Conservation (phyloP, 2,329 filamentous ascomycete genomes). For the Pochonia chlamydosporia region DNA sequence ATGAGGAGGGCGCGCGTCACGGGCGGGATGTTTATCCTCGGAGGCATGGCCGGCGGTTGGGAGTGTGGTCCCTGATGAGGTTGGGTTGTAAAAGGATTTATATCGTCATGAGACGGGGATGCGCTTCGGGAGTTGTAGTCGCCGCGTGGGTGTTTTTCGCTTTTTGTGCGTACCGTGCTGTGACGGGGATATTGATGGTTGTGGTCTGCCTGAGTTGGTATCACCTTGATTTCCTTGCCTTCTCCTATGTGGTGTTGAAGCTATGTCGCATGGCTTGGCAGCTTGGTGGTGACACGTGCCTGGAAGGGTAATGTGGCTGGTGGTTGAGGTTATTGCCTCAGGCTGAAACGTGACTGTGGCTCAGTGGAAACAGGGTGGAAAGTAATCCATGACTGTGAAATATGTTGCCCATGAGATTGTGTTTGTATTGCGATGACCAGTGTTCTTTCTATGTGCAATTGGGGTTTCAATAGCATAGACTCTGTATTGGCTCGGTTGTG, state of each 20-base stretch:
- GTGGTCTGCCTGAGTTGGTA: not conserved
- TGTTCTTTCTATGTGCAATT: too few relatives aligned
- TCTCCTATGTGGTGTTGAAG: not conserved
- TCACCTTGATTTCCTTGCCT: not conserved
- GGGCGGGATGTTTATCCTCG: conserved; percentile 86
- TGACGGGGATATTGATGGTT: not conserved
- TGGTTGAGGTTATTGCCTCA: not conserved
- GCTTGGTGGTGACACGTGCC: not conserved
- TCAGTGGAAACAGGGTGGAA: not conserved
- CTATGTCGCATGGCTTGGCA: not conserved
- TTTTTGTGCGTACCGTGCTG: not conserved
- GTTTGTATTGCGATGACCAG: too few relatives aligned
- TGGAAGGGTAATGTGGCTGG: not conserved
- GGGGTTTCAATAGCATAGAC: not conserved
- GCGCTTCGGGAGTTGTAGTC: not conserved
- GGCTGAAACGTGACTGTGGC: not conserved
- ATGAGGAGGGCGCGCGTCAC: conserved; percentile 79
- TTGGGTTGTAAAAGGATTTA: conserved; percentile 8
- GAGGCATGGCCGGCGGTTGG: conserved; percentile 53
- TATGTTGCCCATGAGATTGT: too few relatives aligned
- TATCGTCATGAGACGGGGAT: not conserved
- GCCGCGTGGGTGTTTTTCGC: not conserved
- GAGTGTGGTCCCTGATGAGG: not conserved
- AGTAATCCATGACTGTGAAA: not conserved
- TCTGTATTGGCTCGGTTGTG: not conserved